Evolutionary conservation across 2,329 filamentous ascomycete species (phyloP).

Genomic region (Meredithiella fracta): DNA sequence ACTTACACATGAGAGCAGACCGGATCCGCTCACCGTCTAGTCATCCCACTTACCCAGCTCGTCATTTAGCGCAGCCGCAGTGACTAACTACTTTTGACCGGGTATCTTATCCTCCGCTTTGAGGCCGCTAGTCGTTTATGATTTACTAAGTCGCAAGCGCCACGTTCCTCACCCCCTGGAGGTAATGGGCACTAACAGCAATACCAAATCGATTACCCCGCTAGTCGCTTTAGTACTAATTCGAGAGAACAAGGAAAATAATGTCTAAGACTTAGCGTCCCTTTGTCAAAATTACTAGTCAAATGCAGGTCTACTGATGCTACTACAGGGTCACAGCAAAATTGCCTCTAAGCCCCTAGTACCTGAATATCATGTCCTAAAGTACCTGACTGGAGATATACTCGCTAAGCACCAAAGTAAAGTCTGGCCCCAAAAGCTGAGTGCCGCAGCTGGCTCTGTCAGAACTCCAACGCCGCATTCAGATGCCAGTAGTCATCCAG

Average conservation of each 20-base stretch:
- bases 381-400: background rate
- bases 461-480: background rate
- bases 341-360: background rate
- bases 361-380: background rate
- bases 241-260: background rate
- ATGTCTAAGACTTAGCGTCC: background rate
- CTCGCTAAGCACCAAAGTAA: background rate
- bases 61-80: background rate
- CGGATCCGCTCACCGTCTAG: background rate
- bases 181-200: background rate
- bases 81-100: conserved; percentile 3
- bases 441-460: background rate
- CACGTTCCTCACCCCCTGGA: background rate
- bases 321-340: background rate
- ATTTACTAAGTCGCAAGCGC: background rate
- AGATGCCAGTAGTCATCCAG: background rate
- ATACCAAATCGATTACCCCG: background rate
- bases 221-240: background rate
- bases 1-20: background rate
- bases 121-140: background rate
- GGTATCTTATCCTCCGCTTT: background rate
- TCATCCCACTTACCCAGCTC: background rate
- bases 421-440: background rate
- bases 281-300: conserved; percentile 1
- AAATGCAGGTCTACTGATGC: background rate